Conservation (phyloP, 305 asterid species). For the Euphrasia arctica region DNA sequence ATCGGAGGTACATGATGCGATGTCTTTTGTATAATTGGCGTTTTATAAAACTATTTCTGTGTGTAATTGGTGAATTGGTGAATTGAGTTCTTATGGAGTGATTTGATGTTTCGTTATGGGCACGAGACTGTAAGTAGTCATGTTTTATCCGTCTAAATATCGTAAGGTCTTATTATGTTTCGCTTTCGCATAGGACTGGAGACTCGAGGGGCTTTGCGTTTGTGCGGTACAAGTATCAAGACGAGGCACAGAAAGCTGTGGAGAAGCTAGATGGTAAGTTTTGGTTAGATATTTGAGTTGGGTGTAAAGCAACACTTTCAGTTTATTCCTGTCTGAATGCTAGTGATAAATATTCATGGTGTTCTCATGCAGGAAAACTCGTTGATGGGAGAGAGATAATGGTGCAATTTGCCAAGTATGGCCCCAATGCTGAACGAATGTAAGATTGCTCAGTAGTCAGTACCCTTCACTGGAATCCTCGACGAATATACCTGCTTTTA, state of each 20-base stretch:
- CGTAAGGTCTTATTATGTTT: constrained; percentile 9
- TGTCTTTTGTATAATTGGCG: not conserved
- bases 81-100: not conserved
- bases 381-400: constrained; percentile 97
- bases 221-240: constrained; percentile 93
- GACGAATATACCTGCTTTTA: not conserved
- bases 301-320: not conserved
- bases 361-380: constrained; percentile 55
- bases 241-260: constrained; percentile 92
- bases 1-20: constrained; percentile 57
- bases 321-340: not conserved
- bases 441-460: constrained; percentile 34
- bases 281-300: not conserved
- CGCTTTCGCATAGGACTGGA: constrained; percentile 58
- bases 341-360: not conserved
- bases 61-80: not conserved
- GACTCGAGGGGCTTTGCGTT: constrained; percentile 98
- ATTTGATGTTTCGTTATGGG: no score
- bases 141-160: not conserved
- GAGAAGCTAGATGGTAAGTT: constrained; percentile 91
- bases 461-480: not conserved
- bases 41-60: not conserved
- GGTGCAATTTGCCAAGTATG: constrained; percentile 95
- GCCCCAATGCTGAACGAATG: constrained; percentile 95
- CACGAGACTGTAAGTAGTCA: no score